Conservation (phyloP, 768 basidiomycete genomes). For the Boletus rubroflammeus region DNA sequence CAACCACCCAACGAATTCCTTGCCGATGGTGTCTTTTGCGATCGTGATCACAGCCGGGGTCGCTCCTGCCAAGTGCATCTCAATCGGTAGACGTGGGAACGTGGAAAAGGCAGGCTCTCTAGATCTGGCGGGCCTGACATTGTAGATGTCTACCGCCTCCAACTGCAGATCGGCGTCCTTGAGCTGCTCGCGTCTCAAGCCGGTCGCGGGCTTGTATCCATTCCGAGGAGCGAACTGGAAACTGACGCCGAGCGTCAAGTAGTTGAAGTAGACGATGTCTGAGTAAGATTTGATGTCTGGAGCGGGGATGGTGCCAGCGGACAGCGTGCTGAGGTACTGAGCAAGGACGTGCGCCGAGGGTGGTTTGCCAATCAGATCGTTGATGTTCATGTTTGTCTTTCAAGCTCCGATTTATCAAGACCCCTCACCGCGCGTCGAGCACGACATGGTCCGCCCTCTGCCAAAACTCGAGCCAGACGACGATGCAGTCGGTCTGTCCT, state of each 20-base stretch:
- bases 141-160: slow-evolving; percentile 83
- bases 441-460: slow-evolving; percentile 21
- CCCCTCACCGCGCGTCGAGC: slow-evolving; percentile 9
- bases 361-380: slow-evolving; percentile 47
- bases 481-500: slow-evolving; percentile 3
- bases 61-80: slow-evolving; percentile 37
- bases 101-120: slow-evolving; percentile 55
- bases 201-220: slow-evolving; percentile 56
- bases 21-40: slow-evolving; percentile 55
- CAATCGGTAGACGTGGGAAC: slow-evolving; percentile 54
- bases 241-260: slow-evolving; percentile 74
- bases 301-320: slow-evolving; percentile 16
- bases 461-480: slow-evolving; percentile 19
- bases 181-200: slow-evolving; percentile 44
- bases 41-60: slow-evolving; percentile 44
- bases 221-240: slow-evolving; percentile 67
- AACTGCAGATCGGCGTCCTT: slow-evolving; percentile 50
- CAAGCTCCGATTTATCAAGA: slow-evolving; percentile 20
- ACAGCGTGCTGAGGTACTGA: slow-evolving; percentile 41
- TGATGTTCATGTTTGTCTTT: slow-evolving; percentile 18
- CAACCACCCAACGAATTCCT: slow-evolving; percentile 67
- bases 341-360: slow-evolving; percentile 46
- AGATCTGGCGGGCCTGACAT: slow-evolving; percentile 44
- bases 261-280: slow-evolving; percentile 87
- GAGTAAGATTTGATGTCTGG: slow-evolving; percentile 77